These are phyloP conservation scores for Yamadazyma nakazawae DNA, from an alignment of 805 yeast species.

Conservation along the genomic window DNA sequence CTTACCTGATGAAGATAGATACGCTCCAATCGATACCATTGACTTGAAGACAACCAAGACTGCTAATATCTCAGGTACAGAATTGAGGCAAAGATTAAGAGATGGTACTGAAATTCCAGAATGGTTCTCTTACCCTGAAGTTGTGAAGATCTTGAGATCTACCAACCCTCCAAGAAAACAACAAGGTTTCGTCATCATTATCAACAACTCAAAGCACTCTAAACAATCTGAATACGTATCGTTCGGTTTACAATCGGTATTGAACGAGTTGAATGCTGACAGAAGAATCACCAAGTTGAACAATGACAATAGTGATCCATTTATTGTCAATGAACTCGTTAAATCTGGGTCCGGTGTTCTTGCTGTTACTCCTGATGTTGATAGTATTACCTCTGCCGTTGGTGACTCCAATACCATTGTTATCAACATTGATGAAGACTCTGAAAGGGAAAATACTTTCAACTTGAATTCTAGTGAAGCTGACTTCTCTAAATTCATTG, in stretches of 20 bases:
- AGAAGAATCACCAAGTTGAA: slow-evolving; percentile 67
- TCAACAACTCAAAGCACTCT: slow-evolving; percentile 54
- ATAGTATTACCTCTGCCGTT: slow-evolving; percentile 47
- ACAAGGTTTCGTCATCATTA: slow-evolving; percentile 83
- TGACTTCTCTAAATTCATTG: slow-evolving; percentile 50
- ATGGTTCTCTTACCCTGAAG: slow-evolving; percentile 98
- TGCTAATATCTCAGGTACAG: slow-evolving; percentile 91
- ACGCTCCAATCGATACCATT: slow-evolving; percentile 92
- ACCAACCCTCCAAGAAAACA: slow-evolving; percentile 86
- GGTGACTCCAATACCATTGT: slow-evolving; percentile 55
- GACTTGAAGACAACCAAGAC: slow-evolving; percentile 71
- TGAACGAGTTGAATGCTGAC: slow-evolving; percentile 84
- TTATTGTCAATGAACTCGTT: slow-evolving; percentile 69
- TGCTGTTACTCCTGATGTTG: slow-evolving; percentile 13
- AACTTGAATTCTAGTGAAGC: slow-evolving; percentile 9
- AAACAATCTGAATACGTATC: slow-evolving; percentile 48
- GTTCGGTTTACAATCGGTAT: slow-evolving; percentile 82
- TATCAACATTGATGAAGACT: slow-evolving; percentile 15
- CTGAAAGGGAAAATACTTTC: slow-evolving; percentile 13
- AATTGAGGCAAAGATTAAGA: slow-evolving; percentile 81
- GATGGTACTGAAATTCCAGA: slow-evolving; percentile 88
- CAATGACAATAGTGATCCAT: slow-evolving; percentile 38
- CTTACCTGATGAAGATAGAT: slow-evolving; percentile 91
- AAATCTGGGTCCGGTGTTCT: slow-evolving; percentile 93
- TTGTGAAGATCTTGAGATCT: slow-evolving; percentile 84